phyloP scores from a whole-genome alignment of 2,329 filamentous ascomycete species.

The Didymella sp. region DNA sequence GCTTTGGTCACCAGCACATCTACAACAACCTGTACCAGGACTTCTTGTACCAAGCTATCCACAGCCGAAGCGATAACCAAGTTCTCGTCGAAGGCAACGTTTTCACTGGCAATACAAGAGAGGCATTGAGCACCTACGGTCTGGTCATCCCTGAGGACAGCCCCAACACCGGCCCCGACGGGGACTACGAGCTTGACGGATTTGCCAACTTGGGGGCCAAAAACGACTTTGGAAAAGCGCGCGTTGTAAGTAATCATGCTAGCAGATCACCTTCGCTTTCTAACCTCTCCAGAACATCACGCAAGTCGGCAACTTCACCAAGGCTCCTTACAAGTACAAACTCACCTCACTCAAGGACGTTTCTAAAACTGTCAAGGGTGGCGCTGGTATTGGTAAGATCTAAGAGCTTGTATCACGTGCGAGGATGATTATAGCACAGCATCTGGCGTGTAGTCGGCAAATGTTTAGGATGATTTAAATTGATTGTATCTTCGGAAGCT shows the following conservation, averaged over 20 bases:
- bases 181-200: conserved; percentile 62
- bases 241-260: conserved; percentile 48
- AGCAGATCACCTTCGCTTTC: not conserved
- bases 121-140: conserved; percentile 62
- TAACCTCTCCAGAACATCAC: conserved; percentile 56
- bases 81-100: conserved; percentile 57
- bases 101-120: conserved; percentile 56
- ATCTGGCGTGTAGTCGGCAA: not conserved
- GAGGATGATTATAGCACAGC: not conserved
- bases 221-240: not conserved
- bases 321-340: conserved; percentile 58
- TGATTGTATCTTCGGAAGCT: not conserved
- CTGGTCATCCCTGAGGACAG: conserved; percentile 63
- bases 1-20: conserved; percentile 71
- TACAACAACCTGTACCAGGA: conserved; percentile 60
- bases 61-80: conserved; percentile 55
- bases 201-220: conserved; percentile 61
- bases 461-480: not conserved
- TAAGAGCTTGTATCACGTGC: conserved; percentile 5
- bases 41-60: conserved; percentile 50
- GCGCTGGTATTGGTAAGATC: conserved; percentile 57
- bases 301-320: conserved; percentile 57
- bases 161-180: conserved; percentile 61
- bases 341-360: conserved; percentile 57
- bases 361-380: conserved; percentile 51